Conservation (phyloP, 352 stramenopile species). For the Aphanomyces invadans region DNA sequence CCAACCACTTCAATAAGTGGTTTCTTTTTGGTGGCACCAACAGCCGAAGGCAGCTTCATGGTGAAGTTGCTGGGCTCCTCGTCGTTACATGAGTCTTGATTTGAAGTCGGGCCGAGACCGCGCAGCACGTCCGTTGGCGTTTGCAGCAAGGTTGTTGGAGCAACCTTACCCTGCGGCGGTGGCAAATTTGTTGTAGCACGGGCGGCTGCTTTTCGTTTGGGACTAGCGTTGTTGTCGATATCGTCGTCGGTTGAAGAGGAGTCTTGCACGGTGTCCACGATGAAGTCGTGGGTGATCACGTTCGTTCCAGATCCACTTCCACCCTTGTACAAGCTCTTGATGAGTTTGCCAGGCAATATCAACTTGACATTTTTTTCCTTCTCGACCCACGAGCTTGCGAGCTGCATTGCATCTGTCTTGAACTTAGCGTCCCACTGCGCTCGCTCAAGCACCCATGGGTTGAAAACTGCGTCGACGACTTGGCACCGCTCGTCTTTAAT, state of each 20-base stretch:
- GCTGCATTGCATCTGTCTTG: conserved; percentile 72
- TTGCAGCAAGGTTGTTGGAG: neutral
- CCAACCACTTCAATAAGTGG: conserved; percentile 10
- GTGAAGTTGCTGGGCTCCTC: neutral
- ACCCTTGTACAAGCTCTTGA: conserved; percentile 81
- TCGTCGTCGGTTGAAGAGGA: conserved; percentile 23
- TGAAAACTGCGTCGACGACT: conserved; percentile 68
- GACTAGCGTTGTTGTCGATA: conserved; percentile 16
- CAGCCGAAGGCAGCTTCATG: conserved; percentile 1
- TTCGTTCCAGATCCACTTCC: conserved; percentile 44
- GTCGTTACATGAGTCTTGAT: neutral
- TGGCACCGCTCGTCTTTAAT: conserved; percentile 40
- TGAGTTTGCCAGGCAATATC: conserved; percentile 52
- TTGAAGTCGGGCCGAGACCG: neutral
- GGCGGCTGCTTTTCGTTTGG: conserved; percentile 1
- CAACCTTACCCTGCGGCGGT: neutral
- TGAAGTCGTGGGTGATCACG: conserved; percentile 74
- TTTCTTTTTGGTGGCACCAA: neutral
- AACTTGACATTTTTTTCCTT: conserved; percentile 44
- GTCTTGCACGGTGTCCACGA: no score
- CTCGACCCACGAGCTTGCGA: conserved; percentile 72
- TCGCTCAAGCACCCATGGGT: conserved; percentile 67
- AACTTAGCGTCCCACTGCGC: conserved; percentile 69
- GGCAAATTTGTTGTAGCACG: neutral
- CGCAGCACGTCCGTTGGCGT: conserved; percentile 6